Base-by-base conservation (phyloP, 768 basidiomycete species). In the Termitomyces sp. region DNA sequence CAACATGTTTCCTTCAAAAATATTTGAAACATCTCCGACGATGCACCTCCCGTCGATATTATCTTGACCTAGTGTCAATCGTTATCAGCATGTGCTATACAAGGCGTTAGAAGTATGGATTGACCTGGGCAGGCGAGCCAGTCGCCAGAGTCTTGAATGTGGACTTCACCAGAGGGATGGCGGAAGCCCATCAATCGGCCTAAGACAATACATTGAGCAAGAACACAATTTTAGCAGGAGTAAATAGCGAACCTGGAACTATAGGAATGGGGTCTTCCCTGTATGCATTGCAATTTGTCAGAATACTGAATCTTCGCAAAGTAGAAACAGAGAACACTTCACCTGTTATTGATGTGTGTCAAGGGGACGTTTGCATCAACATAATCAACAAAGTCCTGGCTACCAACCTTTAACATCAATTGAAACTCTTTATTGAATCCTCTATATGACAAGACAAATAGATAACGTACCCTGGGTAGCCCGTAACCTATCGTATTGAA, bases 321-420 rank as follows among this genome's bases (percentile, higher is more conserved):
- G 20, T 15, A 44, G 8, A 29, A 39, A 42, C 22, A 42, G 37
- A 34, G 18, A 56, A 18, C n/a, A 15, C 56, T 70, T 54, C 33
- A 76, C 77, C 68, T 75, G 71, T 88, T 87, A 64, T 84, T 87
- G 61, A 88, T 80, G 63, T 82, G 85, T 0, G 78, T 83, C 47
- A 87, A 61, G 13, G 70, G 52, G 22, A 76, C 39, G 54, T 81
- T 69, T 7, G 77, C 70, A 60, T 86, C 84, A 48, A 86, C 79
- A 62, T 82, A 84, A 64, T 84, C 61, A 0, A 84, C 85, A 60
- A 86, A 88, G 1, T 73, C 81, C 64, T 79, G 78, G 66, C 87
- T 86, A 13, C 86, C 84, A 31, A 78, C 77, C 77, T 78, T 33
- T 15, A 8, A 51, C n/a, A n/a, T n/a, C n/a, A 26, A 51, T 37